A percentile compares a stretch with the other conserved stretches of the same genome.
These are phyloP conservation scores for Cercospora sp. DNA, from an alignment of 2,329 filamentous ascomycete genomes.

Conservation along the genomic window DNA sequence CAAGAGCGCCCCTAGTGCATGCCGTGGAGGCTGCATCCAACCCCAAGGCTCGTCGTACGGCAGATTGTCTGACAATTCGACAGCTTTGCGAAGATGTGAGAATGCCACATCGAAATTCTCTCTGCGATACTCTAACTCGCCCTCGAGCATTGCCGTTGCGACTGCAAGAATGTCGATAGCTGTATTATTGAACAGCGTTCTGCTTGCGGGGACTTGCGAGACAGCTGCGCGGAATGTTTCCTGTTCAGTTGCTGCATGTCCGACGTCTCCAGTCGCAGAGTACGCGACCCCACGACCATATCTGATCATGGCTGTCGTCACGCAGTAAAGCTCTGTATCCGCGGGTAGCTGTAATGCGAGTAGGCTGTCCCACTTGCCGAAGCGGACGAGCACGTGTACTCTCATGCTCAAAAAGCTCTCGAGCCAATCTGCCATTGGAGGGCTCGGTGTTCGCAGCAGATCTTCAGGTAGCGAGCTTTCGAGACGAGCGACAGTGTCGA, in stretches of 20 bases:
- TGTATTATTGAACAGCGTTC: conserved; percentile 69
- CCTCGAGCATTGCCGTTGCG: conserved; percentile 64
- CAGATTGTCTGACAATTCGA: conserved; percentile 59
- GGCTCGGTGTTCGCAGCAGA: conserved; percentile 63
- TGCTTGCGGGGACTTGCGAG: conserved; percentile 55
- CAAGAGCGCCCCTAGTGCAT: conserved; percentile 67
- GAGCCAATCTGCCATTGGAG: conserved; percentile 77
- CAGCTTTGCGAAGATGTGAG: conserved; percentile 55
- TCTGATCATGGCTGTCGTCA: conserved; percentile 66
- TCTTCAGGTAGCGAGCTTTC: conserved; percentile 64
- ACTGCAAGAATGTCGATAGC: conserved; percentile 64
- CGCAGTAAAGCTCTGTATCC: conserved; percentile 64
- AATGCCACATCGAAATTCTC: conserved; percentile 57
- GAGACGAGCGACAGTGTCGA: conserved; percentile 61
- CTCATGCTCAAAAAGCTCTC: conserved; percentile 69
- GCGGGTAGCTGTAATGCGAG: conserved; percentile 56
- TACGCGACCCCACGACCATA: conserved; percentile 69
- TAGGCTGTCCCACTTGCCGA: conserved; percentile 70
- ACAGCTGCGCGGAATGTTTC: conserved; percentile 54
- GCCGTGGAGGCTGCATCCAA: conserved; percentile 73
- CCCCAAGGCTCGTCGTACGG: conserved; percentile 74
- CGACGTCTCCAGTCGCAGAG: conserved; percentile 58
- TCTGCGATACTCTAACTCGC: conserved; percentile 70
- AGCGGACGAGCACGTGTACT: conserved; percentile 69
- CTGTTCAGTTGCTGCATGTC: conserved; percentile 56